Conservation (phyloP, 139 green algal species). For the Zygnema circumcarinatum region DNA sequence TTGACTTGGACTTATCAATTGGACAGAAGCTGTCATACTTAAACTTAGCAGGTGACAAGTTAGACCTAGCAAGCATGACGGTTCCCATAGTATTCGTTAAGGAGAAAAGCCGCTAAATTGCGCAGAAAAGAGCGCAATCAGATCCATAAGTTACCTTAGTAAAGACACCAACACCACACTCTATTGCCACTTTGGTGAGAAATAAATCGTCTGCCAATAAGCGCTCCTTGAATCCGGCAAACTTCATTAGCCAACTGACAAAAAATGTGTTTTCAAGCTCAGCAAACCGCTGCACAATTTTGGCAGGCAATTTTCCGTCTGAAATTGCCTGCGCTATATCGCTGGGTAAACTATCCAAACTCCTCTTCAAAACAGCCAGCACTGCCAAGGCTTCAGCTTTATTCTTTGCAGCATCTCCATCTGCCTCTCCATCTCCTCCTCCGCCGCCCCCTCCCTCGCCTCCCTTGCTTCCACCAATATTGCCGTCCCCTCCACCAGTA, state of each 20-base stretch:
- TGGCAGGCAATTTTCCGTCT: conserved; percentile 35
- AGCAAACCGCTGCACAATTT: conserved; percentile 47
- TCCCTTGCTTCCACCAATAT: background rate
- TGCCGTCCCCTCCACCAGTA: background rate
- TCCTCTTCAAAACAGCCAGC: conserved; percentile 22
- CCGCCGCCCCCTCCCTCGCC: background rate
- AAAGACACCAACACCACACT: conserved; percentile 91
- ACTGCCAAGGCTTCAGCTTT: conserved; percentile 32
- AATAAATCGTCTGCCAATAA: conserved; percentile 92
- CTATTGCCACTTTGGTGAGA: conserved; percentile 82
- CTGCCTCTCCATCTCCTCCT: background rate
- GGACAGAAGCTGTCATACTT: no score
- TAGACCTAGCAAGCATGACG: no score
- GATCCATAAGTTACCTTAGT: conserved; percentile 75
- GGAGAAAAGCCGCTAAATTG: no score
- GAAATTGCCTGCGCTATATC: conserved; percentile 49
- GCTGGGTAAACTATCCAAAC: conserved; percentile 52
- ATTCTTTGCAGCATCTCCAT: conserved; percentile 44
- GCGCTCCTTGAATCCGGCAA: conserved; percentile 86
- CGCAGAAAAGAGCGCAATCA: background rate
- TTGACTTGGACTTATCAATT: no score
- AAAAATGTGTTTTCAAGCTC: conserved; percentile 50
- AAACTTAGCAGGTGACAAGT: no score
- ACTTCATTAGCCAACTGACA: conserved; percentile 49
- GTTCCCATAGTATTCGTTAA: no score